Conservation (phyloP, 192 early-diverging fungal species). For the Backusella mclennaniae region DNA sequence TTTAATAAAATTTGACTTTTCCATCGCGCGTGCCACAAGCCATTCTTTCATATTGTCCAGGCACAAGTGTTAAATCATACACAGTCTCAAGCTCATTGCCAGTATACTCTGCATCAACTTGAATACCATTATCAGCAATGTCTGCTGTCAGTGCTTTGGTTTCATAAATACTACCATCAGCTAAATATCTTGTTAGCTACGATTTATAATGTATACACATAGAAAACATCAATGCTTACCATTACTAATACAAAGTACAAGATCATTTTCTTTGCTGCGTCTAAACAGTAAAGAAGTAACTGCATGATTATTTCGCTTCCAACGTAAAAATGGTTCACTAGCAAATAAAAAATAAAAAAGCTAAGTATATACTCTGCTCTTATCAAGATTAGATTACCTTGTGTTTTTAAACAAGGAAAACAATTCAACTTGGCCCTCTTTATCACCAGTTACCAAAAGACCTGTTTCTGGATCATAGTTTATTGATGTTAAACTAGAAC, state of each 20-base stretch:
- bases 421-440: constrained; percentile 45
- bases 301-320: constrained; percentile 19
- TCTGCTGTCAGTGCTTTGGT: constrained; percentile 10
- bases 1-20: constrained; percentile 15
- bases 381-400: constrained; percentile 29
- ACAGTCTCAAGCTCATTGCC: constrained; percentile 29
- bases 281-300: constrained; percentile 9
- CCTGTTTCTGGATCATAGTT: constrained; percentile 36
- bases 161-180: constrained; percentile 29
- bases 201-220: background rate
- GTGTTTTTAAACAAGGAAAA: constrained; percentile 39
- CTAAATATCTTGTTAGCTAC: constrained; percentile 1
- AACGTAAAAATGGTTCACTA: constrained; percentile 1
- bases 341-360: background rate
- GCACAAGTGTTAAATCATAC: constrained; percentile 2
- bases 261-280: constrained; percentile 3
- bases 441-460: constrained; percentile 38
- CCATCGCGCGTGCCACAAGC: constrained; percentile 19
- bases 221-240: constrained; percentile 4
- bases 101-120: constrained; percentile 23
- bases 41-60: constrained; percentile 7
- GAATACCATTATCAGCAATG: background rate
- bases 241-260: constrained; percentile 13
- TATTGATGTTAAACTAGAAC: constrained; percentile 31
- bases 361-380: background rate